phyloP scores from a whole-genome alignment of 1,139 yeast species.

The Protomyces pachydermus region DNA sequence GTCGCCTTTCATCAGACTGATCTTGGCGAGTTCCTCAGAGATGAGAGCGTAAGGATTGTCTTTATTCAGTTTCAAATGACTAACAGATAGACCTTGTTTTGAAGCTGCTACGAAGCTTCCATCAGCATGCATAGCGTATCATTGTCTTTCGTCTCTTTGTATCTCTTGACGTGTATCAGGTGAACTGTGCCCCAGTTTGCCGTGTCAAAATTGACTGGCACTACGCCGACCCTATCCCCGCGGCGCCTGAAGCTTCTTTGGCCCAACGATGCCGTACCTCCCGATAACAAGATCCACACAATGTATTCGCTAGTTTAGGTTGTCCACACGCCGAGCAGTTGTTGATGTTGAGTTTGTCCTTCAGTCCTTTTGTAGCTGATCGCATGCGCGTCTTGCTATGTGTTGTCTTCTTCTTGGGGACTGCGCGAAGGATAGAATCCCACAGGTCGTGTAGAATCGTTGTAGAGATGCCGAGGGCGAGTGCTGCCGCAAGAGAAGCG shows the following conservation, averaged over 20 bases:
- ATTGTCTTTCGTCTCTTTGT: background rate
- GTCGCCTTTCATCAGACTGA: slow-evolving; percentile 97
- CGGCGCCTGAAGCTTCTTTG: slow-evolving; percentile 16
- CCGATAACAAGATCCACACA: slow-evolving; percentile 26
- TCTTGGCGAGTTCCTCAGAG: slow-evolving; percentile 96
- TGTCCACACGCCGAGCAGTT: slow-evolving; percentile 28
- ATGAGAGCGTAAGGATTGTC: slow-evolving; percentile 47
- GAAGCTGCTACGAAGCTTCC: background rate
- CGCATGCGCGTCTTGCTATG: slow-evolving; percentile 30
- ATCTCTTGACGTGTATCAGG: no score
- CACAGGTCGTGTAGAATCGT: background rate
- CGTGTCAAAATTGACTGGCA: no score
- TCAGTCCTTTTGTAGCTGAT: slow-evolving; percentile 28
- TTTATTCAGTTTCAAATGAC: background rate
- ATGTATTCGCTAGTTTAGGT: slow-evolving; percentile 27
- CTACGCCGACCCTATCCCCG: slow-evolving; percentile 1
- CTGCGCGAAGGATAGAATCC: slow-evolving; percentile 27
- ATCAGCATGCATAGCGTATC: background rate
- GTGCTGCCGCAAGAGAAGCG: background rate
- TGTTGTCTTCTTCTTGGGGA: slow-evolving; percentile 30
- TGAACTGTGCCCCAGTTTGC: no score
- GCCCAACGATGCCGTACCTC: slow-evolving; percentile 36
- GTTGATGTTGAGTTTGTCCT: slow-evolving; percentile 24
- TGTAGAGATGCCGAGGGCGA: background rate
- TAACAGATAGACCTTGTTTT: background rate